Evolutionary conservation across 2,329 filamentous ascomycete genomes (phyloP).

Genomic region (Hymenoscyphus linearis): DNA sequence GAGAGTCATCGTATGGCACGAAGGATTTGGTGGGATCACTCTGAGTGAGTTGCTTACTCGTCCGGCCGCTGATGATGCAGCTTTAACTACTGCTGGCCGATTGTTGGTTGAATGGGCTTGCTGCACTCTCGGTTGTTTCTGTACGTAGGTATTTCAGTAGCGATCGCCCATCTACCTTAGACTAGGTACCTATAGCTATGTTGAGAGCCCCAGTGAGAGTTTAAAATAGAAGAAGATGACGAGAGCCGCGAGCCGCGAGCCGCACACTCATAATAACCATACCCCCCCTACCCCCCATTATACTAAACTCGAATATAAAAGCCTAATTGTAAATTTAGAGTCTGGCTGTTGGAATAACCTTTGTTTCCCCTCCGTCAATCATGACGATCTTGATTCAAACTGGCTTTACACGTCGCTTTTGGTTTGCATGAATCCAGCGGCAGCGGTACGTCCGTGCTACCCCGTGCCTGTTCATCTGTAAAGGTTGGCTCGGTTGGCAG

Average conservation of each 20-base stretch:
- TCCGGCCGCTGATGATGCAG: neutral
- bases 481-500: too few species aligned
- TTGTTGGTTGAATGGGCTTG: neutral
- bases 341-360: neutral
- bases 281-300: too few species aligned
- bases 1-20: neutral
- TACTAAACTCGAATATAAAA: neutral
- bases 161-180: neutral
- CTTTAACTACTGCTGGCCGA: neutral
- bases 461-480: neutral
- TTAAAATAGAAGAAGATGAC: neutral
- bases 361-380: neutral
- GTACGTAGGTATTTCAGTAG: neutral
- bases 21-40: neutral
- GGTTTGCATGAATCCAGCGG: neutral
- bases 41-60: neutral
- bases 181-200: neutral
- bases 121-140: neutral
- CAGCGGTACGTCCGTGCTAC: neutral
- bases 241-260: neutral
- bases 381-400: neutral
- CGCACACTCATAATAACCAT: too few species aligned
- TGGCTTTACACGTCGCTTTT: neutral
- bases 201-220: neutral
- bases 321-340: neutral